These are phyloP conservation scores for Comarum palustre DNA, from an alignment of 306 rosid genomes.

Conservation along the genomic window DNA sequence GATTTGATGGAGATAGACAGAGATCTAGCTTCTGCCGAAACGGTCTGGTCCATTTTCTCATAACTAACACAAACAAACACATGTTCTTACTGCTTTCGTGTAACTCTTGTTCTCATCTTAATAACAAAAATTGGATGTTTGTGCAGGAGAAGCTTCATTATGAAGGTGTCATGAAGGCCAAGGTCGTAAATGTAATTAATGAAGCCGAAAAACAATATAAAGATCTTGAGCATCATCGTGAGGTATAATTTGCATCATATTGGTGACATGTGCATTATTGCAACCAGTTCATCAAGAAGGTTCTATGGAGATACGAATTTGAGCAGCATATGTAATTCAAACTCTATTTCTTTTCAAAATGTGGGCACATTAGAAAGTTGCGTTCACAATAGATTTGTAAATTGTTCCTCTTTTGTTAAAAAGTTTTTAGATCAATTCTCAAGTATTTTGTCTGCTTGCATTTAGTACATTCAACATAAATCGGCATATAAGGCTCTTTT, in stretches of 20 bases:
- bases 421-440: background rate
- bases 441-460: background rate
- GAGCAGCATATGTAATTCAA: background rate
- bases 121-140: constrained; percentile 7
- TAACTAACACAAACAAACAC: background rate
- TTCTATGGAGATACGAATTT: background rate
- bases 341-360: background rate
- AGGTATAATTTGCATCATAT: constrained; percentile 43
- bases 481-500: background rate
- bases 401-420: background rate
- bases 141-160: constrained; percentile 65
- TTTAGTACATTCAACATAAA: background rate
- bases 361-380: background rate
- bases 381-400: background rate
- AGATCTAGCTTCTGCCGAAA: constrained; percentile 42
- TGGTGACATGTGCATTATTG: background rate
- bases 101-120: background rate
- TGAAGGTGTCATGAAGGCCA: constrained; percentile 61
- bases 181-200: constrained; percentile 47
- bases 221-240: constrained; percentile 43
- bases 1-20: constrained; percentile 58
- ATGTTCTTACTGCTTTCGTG: background rate
- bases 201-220: constrained; percentile 50
- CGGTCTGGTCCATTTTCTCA: constrained; percentile 36
- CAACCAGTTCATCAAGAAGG: background rate